Percentiles rank a stretch among this genome's conserved stretches.
Conservation (phyloP, 441 rosid genomes). For the Euphorbia corollata region DNA sequence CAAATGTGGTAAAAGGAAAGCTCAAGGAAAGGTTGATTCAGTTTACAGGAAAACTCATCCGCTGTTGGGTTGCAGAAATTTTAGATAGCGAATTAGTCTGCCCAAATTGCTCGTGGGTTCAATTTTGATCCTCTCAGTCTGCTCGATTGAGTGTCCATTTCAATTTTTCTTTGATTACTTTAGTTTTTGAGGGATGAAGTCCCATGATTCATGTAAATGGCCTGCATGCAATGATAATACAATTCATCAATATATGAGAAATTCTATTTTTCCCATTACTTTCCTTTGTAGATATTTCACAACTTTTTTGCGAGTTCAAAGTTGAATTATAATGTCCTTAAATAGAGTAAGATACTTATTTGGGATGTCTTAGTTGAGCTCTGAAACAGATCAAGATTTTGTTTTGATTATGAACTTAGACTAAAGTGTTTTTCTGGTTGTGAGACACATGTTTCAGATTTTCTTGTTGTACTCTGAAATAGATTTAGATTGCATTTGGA, state of each 20-base stretch:
- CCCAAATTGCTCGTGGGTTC: not conserved
- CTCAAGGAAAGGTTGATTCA: slow-evolving; percentile 10
- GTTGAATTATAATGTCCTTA: not conserved
- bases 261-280: not conserved
- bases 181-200: slow-evolving; percentile 2
- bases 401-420: not conserved
- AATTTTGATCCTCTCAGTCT: not conserved
- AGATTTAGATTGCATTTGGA: not conserved
- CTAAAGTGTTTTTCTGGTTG: not conserved
- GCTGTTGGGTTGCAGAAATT: slow-evolving; percentile 16
- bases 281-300: not conserved
- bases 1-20: slow-evolving; percentile 23
- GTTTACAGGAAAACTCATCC: slow-evolving; percentile 17
- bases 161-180: not conserved
- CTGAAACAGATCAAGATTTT: not conserved
- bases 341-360: not conserved
- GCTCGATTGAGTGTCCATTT: not conserved
- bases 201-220: slow-evolving; percentile 2
- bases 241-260: not conserved
- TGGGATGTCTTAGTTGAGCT: not conserved
- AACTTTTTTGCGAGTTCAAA: not conserved
- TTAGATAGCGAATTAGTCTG: slow-evolving; percentile 23
- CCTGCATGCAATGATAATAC: not conserved
- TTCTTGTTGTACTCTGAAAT: not conserved
- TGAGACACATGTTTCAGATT: not conserved